Evolutionary conservation across 768 basidiomycete species (phyloP).

Genomic region (Lactifluus echinatus): DNA sequence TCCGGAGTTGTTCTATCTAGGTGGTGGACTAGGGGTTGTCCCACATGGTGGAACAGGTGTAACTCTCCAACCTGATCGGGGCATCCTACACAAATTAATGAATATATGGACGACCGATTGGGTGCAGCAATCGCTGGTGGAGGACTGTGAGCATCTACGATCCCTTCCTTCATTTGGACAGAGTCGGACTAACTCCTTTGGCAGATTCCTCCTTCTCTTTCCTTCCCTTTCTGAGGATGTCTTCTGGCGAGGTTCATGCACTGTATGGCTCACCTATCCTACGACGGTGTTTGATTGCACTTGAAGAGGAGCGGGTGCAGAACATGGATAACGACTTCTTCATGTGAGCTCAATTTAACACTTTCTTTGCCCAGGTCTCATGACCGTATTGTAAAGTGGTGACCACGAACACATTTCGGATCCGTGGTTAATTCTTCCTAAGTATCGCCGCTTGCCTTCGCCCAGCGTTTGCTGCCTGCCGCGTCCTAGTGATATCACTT

Average conservation of each 20-base stretch:
- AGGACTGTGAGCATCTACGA: constrained; percentile 43
- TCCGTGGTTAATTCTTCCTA: constrained; percentile 31
- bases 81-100: constrained; percentile 56
- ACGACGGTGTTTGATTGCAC: constrained; percentile 41
- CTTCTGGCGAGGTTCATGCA: constrained; percentile 55
- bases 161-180: constrained; percentile 1
- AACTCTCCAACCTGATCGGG: constrained; percentile 38
- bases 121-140: constrained; percentile 60
- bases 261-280: constrained; percentile 56
- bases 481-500: constrained; percentile 51
- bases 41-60: constrained; percentile 46
- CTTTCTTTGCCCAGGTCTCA: background rate
- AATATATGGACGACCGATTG: constrained; percentile 88
- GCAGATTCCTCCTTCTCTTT: constrained; percentile 68
- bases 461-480: constrained; percentile 37
- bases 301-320: constrained; percentile 36
- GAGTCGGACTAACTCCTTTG: constrained; percentile 15
- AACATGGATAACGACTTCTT: constrained; percentile 36
- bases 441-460: constrained; percentile 23
- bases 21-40: constrained; percentile 62
- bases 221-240: constrained; percentile 55
- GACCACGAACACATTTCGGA: constrained; percentile 19
- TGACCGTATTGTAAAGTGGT: background rate
- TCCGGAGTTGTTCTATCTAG: constrained; percentile 68
- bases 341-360: constrained; percentile 31